Conservation (phyloP, 75 land plant genomes). For the Selaginella moellendorffii region DNA sequence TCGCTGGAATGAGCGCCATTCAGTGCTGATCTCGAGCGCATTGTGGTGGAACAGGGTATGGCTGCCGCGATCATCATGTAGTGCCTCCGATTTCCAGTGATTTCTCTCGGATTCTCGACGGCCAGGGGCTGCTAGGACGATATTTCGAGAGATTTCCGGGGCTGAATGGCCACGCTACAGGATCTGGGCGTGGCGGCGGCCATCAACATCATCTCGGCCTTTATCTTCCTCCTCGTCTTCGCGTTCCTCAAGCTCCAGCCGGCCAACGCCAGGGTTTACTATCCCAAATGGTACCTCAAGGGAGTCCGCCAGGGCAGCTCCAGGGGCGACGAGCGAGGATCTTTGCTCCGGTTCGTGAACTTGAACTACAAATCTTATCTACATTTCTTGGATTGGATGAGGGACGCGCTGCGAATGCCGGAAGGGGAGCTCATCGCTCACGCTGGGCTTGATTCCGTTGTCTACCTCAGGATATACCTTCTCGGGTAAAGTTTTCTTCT, state of each 20-base stretch:
- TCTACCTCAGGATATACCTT: conserved; percentile 40
- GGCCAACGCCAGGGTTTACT: conserved; percentile 6
- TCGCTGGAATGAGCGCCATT: no score
- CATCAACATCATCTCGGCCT: neutral
- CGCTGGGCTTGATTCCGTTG: conserved; percentile 66
- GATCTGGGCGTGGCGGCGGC: conserved; percentile 7
- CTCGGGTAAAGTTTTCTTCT: conserved; percentile 32
- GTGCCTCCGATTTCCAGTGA: no score
- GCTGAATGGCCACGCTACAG: conserved; percentile 4
- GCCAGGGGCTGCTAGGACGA: no score
- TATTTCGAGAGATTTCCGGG: neutral
- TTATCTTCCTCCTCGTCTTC: neutral
- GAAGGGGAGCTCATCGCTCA: conserved; percentile 50
- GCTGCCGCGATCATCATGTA: no score
- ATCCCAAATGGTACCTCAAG: conserved; percentile 7
- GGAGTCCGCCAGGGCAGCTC: neutral
- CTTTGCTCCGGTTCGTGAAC: conserved; percentile 34
- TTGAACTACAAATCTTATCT: conserved; percentile 36
- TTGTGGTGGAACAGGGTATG: no score
- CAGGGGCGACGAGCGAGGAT: neutral
- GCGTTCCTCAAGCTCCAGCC: conserved; percentile 5
- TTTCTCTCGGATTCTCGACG: no score
- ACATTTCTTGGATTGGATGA: conserved; percentile 49
- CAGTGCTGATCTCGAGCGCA: no score
- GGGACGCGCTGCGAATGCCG: conserved; percentile 48